A percentile compares a stretch with the other conserved stretches of the same genome.
These are phyloP conservation scores for Trametes hirsuta DNA, from an alignment of 1,284 basidiomycete genomes.

Conservation along the genomic window DNA sequence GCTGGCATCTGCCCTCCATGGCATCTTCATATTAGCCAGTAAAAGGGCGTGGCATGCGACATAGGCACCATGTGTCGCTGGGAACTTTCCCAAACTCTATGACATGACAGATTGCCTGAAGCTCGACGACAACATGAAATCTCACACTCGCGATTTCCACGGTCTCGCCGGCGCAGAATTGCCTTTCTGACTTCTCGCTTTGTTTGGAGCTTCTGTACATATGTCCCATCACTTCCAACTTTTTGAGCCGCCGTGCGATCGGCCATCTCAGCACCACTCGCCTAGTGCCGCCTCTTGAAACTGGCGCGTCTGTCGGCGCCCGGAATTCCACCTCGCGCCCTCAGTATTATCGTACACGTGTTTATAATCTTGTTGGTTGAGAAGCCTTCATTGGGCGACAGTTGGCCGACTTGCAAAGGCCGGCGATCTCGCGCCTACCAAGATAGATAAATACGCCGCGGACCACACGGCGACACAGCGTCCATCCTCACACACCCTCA, in stretches of 20 bases:
- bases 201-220: not conserved
- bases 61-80: conserved; percentile 19
- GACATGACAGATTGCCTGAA: conserved; percentile 24
- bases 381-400: conserved; percentile 21
- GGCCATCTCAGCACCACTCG: not conserved
- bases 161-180: conserved; percentile 1
- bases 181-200: conserved; percentile 3
- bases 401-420: conserved; percentile 14
- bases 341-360: conserved; percentile 16
- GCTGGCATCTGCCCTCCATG: not conserved
- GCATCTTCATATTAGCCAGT: conserved; percentile 5
- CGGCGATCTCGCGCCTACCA: conserved; percentile 21
- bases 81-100: conserved; percentile 22
- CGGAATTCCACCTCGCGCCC: not conserved
- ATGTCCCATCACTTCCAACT: not conserved
- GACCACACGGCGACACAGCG: not conserved
- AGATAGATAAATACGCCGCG: conserved; percentile 21
- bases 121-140: conserved; percentile 9
- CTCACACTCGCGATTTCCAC: conserved; percentile 15
- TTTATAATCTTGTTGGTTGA: conserved; percentile 17
- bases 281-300: not conserved
- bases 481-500: not conserved
- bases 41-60: conserved; percentile 8
- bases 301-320: not conserved
- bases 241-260: not conserved